These are phyloP conservation scores for Pythium folliculosum DNA, from an alignment of 352 stramenopile species.

Conservation along the genomic window DNA sequence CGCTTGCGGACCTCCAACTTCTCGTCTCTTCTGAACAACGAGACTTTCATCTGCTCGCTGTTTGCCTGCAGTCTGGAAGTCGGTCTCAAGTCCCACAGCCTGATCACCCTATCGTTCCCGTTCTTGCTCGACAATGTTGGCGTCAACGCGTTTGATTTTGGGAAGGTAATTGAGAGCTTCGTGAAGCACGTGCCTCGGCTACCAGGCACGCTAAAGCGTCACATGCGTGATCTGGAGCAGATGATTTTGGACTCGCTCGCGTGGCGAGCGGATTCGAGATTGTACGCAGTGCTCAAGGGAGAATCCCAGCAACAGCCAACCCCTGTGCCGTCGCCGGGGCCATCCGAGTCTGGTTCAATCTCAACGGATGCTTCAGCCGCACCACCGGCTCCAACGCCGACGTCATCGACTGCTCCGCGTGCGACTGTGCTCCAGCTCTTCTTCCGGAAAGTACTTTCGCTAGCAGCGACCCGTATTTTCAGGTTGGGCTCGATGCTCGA, in stretches of 20 bases:
- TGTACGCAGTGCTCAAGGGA: constrained; percentile 64
- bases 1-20: constrained; percentile 76
- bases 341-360: constrained; percentile 13
- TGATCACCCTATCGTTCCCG: constrained; percentile 86
- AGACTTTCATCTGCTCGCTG: constrained; percentile 73
- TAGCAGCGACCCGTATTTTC: constrained; percentile 78
- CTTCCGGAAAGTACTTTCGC: constrained; percentile 85
- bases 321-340: not conserved
- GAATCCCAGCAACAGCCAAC: constrained; percentile 23
- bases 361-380: not conserved
- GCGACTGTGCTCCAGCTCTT: constrained; percentile 75
- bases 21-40: constrained; percentile 78
- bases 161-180: constrained; percentile 86
- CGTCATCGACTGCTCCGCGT: constrained; percentile 24
- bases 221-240: constrained; percentile 87
- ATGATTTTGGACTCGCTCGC: constrained; percentile 77
- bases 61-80: constrained; percentile 87
- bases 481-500: constrained; percentile 67
- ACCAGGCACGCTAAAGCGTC: constrained; percentile 74
- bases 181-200: constrained; percentile 79
- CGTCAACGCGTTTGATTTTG: constrained; percentile 87
- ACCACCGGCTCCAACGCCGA: not conserved
- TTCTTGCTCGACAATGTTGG: constrained; percentile 72
- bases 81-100: constrained; percentile 79
- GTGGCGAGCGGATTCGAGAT: constrained; percentile 70